Evolutionary conservation across 2,329 filamentous ascomycete species (phyloP).

Genomic region (Pseudogymnoascus sp.): DNA sequence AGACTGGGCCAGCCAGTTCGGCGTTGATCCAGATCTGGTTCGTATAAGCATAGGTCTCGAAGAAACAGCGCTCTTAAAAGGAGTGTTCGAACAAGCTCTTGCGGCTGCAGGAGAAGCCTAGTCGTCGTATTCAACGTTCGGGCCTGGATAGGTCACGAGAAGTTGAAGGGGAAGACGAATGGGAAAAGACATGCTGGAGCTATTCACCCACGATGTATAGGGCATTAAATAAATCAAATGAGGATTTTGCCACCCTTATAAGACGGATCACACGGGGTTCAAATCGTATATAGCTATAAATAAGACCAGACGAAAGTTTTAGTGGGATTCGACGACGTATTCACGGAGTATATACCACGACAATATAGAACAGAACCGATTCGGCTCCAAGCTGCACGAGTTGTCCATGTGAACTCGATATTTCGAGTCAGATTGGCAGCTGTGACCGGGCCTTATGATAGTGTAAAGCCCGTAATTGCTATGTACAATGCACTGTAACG

Average conservation of each 20-base stretch:
- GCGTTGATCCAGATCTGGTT: conserved; percentile 72
- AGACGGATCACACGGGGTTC: background rate
- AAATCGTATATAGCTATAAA: background rate
- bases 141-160: background rate
- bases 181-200: background rate
- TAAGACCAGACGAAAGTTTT: background rate
- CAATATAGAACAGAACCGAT: background rate
- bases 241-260: background rate
- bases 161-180: background rate
- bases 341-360: background rate
- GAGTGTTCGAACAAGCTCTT: conserved; percentile 62
- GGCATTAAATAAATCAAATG: background rate
- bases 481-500: background rate
- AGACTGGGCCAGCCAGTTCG: conserved; percentile 78
- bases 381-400: background rate
- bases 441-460: background rate
- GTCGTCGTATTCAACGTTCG: background rate
- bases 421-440: background rate
- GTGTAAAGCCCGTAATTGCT: background rate
- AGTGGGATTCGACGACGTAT: background rate
- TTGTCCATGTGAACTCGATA: background rate
- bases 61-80: conserved; percentile 57
- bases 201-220: background rate
- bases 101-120: conserved; percentile 37
- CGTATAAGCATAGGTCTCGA: conserved; percentile 88